These are phyloP conservation scores for Aphanomyces stellatus DNA, from an alignment of 352 stramenopile genomes.

Conservation along the genomic window DNA sequence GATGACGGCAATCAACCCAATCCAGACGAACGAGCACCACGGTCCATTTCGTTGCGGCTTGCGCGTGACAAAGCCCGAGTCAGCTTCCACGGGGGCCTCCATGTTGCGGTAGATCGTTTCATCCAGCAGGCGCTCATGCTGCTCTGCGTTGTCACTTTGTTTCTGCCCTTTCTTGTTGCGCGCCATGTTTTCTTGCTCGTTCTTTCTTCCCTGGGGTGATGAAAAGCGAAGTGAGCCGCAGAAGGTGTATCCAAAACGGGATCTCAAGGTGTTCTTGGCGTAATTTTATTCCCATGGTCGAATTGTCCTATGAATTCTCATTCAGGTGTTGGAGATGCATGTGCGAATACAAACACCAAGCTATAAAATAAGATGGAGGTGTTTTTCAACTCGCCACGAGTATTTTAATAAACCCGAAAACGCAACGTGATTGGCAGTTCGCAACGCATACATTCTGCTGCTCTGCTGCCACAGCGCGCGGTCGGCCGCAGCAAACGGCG, in stretches of 20 bases:
- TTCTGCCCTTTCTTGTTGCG: constrained; percentile 1
- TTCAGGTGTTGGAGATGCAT: too few relatives aligned
- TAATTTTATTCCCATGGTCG: too few relatives aligned
- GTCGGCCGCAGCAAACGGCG: too few relatives aligned
- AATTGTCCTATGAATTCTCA: too few relatives aligned
- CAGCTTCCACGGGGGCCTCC: background rate
- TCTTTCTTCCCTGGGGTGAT: too few relatives aligned
- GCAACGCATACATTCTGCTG: background rate
- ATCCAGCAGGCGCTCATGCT: constrained; percentile 12
- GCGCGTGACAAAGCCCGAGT: background rate
- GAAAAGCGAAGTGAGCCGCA: too few relatives aligned
- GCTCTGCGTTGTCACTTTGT: background rate
- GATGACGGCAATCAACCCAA: constrained; percentile 64
- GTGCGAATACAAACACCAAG: too few relatives aligned
- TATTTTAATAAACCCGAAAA: background rate
- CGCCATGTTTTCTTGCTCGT: constrained; percentile 5
- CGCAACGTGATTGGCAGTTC: background rate
- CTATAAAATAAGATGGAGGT: too few relatives aligned
- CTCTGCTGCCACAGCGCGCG: too few relatives aligned
- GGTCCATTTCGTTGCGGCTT: constrained; percentile 29
- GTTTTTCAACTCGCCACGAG: too few relatives aligned
- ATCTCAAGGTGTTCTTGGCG: too few relatives aligned
- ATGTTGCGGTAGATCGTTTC: constrained; percentile 18
- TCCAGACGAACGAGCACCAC: constrained; percentile 74
- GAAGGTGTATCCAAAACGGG: background rate